Percentiles rank a stretch among this genome's conserved stretches.
Evolutionary conservation across 2,329 filamentous ascomycete species (phyloP).

Genomic region (Gliomastix tumulicola): DNA sequence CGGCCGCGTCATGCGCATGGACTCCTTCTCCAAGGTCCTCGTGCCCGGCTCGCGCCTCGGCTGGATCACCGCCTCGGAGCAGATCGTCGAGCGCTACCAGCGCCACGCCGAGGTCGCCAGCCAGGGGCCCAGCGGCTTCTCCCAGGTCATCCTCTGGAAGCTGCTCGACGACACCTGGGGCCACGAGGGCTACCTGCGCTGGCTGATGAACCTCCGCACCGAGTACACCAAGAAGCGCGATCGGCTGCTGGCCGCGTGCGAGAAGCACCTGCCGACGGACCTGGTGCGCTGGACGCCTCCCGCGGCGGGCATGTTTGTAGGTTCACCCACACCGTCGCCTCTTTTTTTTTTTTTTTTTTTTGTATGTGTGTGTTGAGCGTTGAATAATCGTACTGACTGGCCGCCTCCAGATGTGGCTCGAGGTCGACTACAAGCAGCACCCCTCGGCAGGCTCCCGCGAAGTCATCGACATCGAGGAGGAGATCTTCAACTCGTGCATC

Average conservation of each 20-base stretch:
- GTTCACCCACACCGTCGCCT: slow-evolving; percentile 23
- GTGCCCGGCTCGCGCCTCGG: slow-evolving; percentile 75
- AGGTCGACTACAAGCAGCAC: slow-evolving; percentile 59
- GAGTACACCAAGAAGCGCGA: slow-evolving; percentile 79
- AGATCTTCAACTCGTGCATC: slow-evolving; percentile 75
- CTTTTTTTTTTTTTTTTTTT: no score
- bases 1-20: slow-evolving; percentile 82
- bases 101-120: slow-evolving; percentile 77
- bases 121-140: slow-evolving; percentile 80
- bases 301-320: slow-evolving; percentile 88
- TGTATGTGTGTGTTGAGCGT: no score
- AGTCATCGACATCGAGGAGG: slow-evolving; percentile 69
- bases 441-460: slow-evolving; percentile 46
- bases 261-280: slow-evolving; percentile 65
- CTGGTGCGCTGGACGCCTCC: slow-evolving; percentile 77
- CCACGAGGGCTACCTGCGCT: slow-evolving; percentile 80
- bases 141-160: slow-evolving; percentile 80
- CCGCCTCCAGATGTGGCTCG: slow-evolving; percentile 60
- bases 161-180: slow-evolving; percentile 93
- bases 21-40: slow-evolving; percentile 90
- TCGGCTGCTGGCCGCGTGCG: slow-evolving; percentile 71
- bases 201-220: slow-evolving; percentile 75
- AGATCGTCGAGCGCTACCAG: slow-evolving; percentile 76
- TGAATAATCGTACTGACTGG: no score
- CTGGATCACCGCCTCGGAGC: slow-evolving; percentile 83